A percentile compares a stretch with the other conserved stretches of the same genome.
phyloP scores from a whole-genome alignment of 1,284 basidiomycete species.

The Caloboletus firmus region DNA sequence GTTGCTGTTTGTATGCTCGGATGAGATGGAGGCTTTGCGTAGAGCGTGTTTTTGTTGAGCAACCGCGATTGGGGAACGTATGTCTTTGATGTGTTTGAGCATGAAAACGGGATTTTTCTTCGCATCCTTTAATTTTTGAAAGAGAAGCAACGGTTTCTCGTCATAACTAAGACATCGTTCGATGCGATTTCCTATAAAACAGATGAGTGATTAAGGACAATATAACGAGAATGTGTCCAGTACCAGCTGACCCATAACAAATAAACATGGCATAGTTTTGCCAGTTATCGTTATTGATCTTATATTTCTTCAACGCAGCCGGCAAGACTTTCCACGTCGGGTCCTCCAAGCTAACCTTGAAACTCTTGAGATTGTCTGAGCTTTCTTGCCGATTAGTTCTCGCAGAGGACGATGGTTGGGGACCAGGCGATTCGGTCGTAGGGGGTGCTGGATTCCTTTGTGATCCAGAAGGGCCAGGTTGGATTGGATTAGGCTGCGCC shows the following conservation, averaged over 20 bases:
- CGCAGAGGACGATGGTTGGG: slow-evolving; percentile 30
- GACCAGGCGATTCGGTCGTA: slow-evolving; percentile 36
- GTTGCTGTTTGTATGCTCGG: slow-evolving; percentile 26
- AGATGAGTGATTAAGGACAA: background rate
- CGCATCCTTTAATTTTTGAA: slow-evolving; percentile 96
- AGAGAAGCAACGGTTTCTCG: slow-evolving; percentile 94
- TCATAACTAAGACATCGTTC: slow-evolving; percentile 97
- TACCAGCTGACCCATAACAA: slow-evolving; percentile 90
- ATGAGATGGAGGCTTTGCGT: slow-evolving; percentile 59
- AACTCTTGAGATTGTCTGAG: slow-evolving; percentile 79
- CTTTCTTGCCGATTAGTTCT: slow-evolving; percentile 61
- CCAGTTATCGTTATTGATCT: slow-evolving; percentile 98
- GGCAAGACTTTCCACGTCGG: slow-evolving; percentile 98
- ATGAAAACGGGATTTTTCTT: slow-evolving; percentile 99
- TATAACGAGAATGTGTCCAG: slow-evolving; percentile 21
- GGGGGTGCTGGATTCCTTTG: slow-evolving; percentile 34
- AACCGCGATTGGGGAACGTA: slow-evolving; percentile 93
- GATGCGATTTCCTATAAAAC: slow-evolving; percentile 61
- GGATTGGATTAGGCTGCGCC: slow-evolving; percentile 31
- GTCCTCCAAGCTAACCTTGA: slow-evolving; percentile 92
- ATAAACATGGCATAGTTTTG: slow-evolving; percentile 99
- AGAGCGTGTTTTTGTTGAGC: slow-evolving; percentile 92
- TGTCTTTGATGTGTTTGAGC: slow-evolving; percentile 98
- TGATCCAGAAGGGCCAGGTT: slow-evolving; percentile 16
- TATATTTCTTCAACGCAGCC: slow-evolving; percentile 97